A percentile compares a stretch with the other conserved stretches of the same genome.
Evolutionary conservation across 306 rosid species (phyloP).

Genomic region (Malus domestica): ASM211411v1 NC_041795.1:24498501-24499000

Average conservation of each 20-base stretch:
- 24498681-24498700: constrained; percentile 47
- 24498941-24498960: neutral
- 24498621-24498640: neutral
- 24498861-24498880: neutral
- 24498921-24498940: neutral
- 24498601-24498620: neutral
- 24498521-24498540: constrained; percentile 61
- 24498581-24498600: neutral
- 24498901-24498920: neutral
- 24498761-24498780: neutral
- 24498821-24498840: neutral
- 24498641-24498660: constrained; percentile 72
- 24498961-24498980: neutral
- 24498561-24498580: constrained; percentile 23
- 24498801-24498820: neutral
- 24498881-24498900: neutral
- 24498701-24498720: constrained; percentile 59
- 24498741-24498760: neutral
- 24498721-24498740: constrained; percentile 70
- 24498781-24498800: neutral
- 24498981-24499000: neutral
- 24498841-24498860: neutral
- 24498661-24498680: constrained; percentile 59
- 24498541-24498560: constrained; percentile 60
- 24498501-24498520: constrained; percentile 61